Evolutionary conservation across 495 filamentous ascomycete genomes (phyloP), one percentile per base, ranked within the genome.

Genomic region (Hyaloscypha variabilis): DNA sequence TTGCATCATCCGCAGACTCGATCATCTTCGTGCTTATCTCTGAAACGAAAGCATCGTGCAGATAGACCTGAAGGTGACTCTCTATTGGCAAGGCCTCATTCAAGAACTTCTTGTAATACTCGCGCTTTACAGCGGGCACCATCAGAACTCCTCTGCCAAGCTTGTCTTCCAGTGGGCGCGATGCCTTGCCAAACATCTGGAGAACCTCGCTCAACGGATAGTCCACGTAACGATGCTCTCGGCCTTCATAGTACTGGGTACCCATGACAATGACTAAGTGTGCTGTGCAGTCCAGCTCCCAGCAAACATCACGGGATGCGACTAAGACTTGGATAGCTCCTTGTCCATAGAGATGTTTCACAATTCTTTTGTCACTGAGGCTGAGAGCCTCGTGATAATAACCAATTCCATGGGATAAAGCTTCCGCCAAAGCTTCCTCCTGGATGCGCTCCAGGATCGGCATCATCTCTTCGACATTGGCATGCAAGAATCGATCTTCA

Each of bases 61-160:
- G 81, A 72, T 92, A 97, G 25, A 88, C 84, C 70, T 96, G 92
- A 39, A 99, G 83, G 73, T 97, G 93, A 69, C 92, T 96, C 78
- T 99, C 95, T 23, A 99, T 91, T 6, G 95, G 95, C 39, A 98
- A 81, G 1, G 95, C 96, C 73, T 99, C 95, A 73, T 95, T 94
- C 65, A 99, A 80, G 83, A 99, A 99, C 77, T 98, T 98, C 78
- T 93, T 93, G 84, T 98, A 98, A 76, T 97, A 99, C 64, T 97
- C 93, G 30, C 94, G 88, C 80, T 96, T 97, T 52, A 94, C 92
- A 21, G 90, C 89, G 5, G 94, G 91, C 6, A 97, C 88, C 94
- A 99, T 97, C 31, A 99, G 79, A 19, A 99, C 91, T 64, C 94
- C 96, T 65, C 90, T 91, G 58, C 92, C 90, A 25, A 87, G 79